Evolutionary conservation across 441 rosid genomes (phyloP).

Genomic region (Mallotus japonicus): DNA sequence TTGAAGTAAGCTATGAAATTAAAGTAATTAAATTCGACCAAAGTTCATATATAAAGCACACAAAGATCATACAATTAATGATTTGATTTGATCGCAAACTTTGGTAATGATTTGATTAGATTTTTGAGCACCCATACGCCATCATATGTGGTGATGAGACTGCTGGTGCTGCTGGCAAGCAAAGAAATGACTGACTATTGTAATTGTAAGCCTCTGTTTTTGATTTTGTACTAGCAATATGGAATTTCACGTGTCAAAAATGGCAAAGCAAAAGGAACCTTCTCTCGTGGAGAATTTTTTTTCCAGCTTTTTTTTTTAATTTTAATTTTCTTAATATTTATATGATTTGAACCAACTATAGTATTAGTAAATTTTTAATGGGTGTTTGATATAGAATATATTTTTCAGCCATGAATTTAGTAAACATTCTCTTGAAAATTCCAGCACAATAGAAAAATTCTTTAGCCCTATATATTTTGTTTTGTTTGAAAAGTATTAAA

Average conservation of each 20-base stretch:
- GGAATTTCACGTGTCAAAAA: background rate
- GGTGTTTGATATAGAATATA: too few relatives aligned
- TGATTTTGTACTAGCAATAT: too few relatives aligned
- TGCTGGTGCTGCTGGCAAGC: background rate
- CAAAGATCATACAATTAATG: background rate
- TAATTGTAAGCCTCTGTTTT: background rate
- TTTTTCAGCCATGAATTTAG: too few relatives aligned
- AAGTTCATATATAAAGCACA: background rate
- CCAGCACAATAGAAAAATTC: too few relatives aligned
- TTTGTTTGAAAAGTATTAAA: too few relatives aligned
- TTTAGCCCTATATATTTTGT: too few relatives aligned
- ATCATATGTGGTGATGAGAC: background rate
- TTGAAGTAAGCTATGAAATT: background rate
- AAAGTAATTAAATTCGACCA: background rate
- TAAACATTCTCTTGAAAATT: too few relatives aligned
- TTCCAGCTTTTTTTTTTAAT: too few relatives aligned
- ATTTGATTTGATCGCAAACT: slow-evolving; percentile 1
- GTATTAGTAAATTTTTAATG: too few relatives aligned
- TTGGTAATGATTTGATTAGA: slow-evolving; percentile 7
- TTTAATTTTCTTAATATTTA: too few relatives aligned
- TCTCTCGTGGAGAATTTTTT: background rate
- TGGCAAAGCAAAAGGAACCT: background rate
- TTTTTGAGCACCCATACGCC: background rate
- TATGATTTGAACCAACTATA: too few relatives aligned
- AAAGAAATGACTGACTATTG: background rate